Percentiles rank a stretch among this genome's conserved stretches.
Evolutionary conservation across 1,139 yeast species (phyloP).

Genomic region (Yamadazyma pseudoaaseri): DNA sequence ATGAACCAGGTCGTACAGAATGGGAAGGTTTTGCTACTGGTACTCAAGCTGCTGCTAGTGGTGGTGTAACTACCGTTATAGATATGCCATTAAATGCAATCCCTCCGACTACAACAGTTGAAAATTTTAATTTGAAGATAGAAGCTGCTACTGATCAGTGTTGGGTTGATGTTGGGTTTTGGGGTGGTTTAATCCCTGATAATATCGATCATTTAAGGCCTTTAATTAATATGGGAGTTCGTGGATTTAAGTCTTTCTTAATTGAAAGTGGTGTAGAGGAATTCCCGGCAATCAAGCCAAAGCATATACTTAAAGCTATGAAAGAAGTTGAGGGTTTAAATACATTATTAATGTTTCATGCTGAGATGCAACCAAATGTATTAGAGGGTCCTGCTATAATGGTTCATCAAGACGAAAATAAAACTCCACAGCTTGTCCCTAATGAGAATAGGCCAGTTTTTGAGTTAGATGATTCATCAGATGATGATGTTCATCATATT

Average conservation of each 20-base stretch:
- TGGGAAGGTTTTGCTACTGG: constrained; percentile 98
- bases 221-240: constrained; percentile 76
- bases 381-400: constrained; percentile 23
- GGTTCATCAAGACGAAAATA: constrained; percentile 16
- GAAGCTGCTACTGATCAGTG: constrained; percentile 77
- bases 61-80: constrained; percentile 93
- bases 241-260: constrained; percentile 90
- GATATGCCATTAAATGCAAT: constrained; percentile 97
- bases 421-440: constrained; percentile 23
- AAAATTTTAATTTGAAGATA: constrained; percentile 70
- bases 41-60: constrained; percentile 87
- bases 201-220: constrained; percentile 71
- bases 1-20: constrained; percentile 92
- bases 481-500: neutral
- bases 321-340: constrained; percentile 54
- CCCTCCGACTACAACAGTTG: constrained; percentile 88
- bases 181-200: constrained; percentile 92
- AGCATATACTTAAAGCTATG: constrained; percentile 67
- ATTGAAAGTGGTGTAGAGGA: constrained; percentile 94
- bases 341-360: constrained; percentile 87
- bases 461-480: constrained; percentile 17
- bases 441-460: constrained; percentile 21
- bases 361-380: constrained; percentile 68
- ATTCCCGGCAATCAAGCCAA: constrained; percentile 74
- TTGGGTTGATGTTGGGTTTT: constrained; percentile 93